These are phyloP conservation scores for Epichloe gansuensis DNA, from an alignment of 2,329 filamentous ascomycete species.

Conservation along the genomic window DNA sequence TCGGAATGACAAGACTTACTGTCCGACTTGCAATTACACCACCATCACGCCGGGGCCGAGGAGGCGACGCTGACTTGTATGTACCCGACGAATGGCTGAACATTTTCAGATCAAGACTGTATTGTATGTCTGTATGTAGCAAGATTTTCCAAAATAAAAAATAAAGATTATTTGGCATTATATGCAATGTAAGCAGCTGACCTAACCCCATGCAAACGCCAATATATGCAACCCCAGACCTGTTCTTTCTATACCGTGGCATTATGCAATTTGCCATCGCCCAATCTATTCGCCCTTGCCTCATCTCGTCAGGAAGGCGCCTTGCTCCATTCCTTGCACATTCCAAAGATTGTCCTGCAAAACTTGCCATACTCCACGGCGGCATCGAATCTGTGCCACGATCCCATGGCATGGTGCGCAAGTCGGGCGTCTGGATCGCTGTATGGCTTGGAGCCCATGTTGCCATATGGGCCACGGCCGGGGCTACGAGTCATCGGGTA, in stretches of 20 bases:
- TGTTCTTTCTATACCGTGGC: not conserved
- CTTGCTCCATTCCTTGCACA: conserved; percentile 13
- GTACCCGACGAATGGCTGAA: not conserved
- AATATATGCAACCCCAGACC: not conserved
- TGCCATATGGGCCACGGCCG: conserved; percentile 12
- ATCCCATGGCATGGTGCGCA: conserved; percentile 12
- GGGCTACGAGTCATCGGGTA: conserved; percentile 5
- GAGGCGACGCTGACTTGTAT: conserved; percentile 1
- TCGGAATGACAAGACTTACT: conserved; percentile 22
- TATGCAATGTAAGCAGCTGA: not conserved
- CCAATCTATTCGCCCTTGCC: not conserved
- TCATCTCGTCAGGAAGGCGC: conserved; percentile 2
- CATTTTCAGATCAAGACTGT: too few relatives aligned
- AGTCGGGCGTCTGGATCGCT: conserved; percentile 11
- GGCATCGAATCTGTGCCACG: conserved; percentile 11
- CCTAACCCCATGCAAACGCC: not conserved
- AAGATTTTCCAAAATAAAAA: not conserved
- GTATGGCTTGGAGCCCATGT: conserved; percentile 14
- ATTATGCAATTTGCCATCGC: not conserved
- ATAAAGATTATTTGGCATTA: not conserved
- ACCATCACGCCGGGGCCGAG: conserved; percentile 6
- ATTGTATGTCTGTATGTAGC: too few relatives aligned
- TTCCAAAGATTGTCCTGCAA: conserved; percentile 12
- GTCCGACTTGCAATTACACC: conserved; percentile 12
- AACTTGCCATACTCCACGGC: conserved; percentile 14